Conservation (phyloP, 495 filamentous ascomycete species). For the Podospora sp. region DNA sequence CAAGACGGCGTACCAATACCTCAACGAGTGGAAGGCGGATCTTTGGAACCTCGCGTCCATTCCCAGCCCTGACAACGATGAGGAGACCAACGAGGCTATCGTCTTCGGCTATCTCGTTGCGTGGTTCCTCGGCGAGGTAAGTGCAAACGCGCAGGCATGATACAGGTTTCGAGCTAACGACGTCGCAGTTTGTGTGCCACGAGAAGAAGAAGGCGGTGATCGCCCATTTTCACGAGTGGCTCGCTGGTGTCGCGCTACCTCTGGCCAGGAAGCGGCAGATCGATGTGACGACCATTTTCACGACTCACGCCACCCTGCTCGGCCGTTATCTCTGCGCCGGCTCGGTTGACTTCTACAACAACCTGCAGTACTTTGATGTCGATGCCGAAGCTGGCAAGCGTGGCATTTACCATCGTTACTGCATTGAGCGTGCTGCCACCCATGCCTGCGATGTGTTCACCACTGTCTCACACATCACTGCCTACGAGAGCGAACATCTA, state of each 20-base stretch:
- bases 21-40: slow-evolving; percentile 97
- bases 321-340: slow-evolving; percentile 96
- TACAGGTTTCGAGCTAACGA: slow-evolving; percentile 19
- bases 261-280: slow-evolving; percentile 90
- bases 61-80: slow-evolving; percentile 84
- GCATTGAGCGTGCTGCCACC: slow-evolving; percentile 90
- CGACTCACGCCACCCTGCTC: slow-evolving; percentile 92
- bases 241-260: slow-evolving; percentile 93
- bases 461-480: slow-evolving; percentile 97
- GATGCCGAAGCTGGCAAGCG: slow-evolving; percentile 96
- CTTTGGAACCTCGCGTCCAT: slow-evolving; percentile 93
- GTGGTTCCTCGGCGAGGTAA: slow-evolving; percentile 96
- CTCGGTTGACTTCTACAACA: slow-evolving; percentile 99
- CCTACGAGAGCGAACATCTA: slow-evolving; percentile 95
- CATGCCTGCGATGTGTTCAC: slow-evolving; percentile 96
- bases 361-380: slow-evolving; percentile 95
- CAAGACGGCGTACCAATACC: slow-evolving; percentile 82
- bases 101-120: slow-evolving; percentile 97
- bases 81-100: slow-evolving; percentile 96
- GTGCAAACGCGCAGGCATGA: slow-evolving; percentile 25
- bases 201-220: slow-evolving; percentile 89
- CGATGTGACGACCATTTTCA: slow-evolving; percentile 98
- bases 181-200: slow-evolving; percentile 81
- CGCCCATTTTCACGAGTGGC: slow-evolving; percentile 98
- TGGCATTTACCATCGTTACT: slow-evolving; percentile 98